Conservation (phyloP, 2,329 filamentous ascomycete species). For the Gliomastix tumulicola region DNA sequence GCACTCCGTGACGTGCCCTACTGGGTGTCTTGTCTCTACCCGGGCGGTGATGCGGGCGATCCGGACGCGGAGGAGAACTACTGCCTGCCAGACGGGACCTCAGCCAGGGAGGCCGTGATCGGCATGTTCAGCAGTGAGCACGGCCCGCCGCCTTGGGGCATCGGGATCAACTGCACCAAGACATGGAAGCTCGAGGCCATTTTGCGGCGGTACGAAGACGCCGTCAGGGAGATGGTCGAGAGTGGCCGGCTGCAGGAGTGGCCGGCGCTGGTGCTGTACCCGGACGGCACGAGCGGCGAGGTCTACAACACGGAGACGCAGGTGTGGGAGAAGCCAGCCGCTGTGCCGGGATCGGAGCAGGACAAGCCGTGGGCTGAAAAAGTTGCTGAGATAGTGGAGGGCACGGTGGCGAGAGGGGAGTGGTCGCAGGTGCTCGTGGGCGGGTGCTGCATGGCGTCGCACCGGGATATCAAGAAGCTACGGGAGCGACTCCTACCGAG, state of each 20-base stretch:
- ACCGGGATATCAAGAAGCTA: constrained; percentile 23
- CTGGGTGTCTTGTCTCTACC: constrained; percentile 60
- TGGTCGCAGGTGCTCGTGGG: constrained; percentile 43
- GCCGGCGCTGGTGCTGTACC: constrained; percentile 57
- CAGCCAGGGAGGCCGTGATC: constrained; percentile 21
- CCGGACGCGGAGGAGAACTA: constrained; percentile 35
- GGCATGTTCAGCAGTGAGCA: constrained; percentile 26
- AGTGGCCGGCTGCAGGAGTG: constrained; percentile 24
- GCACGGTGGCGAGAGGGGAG: constrained; percentile 22
- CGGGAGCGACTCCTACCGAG: neutral
- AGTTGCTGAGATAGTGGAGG: constrained; percentile 30
- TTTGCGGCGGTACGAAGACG: constrained; percentile 46
- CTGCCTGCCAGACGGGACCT: constrained; percentile 54
- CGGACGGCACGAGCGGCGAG: constrained; percentile 62
- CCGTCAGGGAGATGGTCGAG: constrained; percentile 27
- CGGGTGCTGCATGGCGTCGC: constrained; percentile 44
- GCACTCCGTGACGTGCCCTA: constrained; percentile 28
- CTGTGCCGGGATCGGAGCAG: constrained; percentile 6
- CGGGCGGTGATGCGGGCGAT: too few species aligned
- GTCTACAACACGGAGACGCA: constrained; percentile 59
- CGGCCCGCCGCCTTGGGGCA: constrained; percentile 42
- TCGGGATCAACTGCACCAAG: constrained; percentile 66
- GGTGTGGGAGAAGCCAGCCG: constrained; percentile 44
- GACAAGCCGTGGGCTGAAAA: constrained; percentile 36
- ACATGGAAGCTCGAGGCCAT: constrained; percentile 52